phyloP scores from a whole-genome alignment of 2,329 filamentous ascomycete genomes.

The Geoglossum cookeanum region DNA sequence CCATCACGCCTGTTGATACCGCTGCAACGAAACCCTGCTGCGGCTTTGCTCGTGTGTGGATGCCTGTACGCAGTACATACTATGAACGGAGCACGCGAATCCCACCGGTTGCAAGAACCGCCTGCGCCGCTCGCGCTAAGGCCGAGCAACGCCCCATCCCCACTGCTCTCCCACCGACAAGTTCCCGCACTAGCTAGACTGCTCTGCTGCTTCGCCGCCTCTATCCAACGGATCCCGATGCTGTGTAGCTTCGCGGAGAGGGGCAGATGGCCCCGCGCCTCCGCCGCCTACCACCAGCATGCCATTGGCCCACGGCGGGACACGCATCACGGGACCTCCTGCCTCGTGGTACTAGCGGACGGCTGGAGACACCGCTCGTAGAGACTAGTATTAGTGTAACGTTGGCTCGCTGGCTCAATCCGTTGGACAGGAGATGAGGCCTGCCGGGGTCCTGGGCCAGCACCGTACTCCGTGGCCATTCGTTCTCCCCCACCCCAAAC shows the following conservation, averaged over 20 bases:
- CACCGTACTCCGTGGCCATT: neutral
- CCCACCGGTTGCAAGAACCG: no score
- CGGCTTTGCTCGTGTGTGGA: neutral
- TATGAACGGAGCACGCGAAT: no score
- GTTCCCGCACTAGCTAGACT: no score
- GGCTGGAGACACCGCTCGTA: neutral
- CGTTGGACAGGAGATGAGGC: neutral
- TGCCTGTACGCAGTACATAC: no score
- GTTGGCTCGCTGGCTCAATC: neutral
- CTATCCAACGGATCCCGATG: neutral
- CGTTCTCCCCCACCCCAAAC: neutral
- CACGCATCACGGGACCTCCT: neutral
- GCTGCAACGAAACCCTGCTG: neutral
- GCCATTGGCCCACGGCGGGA: neutral
- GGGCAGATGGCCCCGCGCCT: neutral
- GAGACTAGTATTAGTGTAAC: neutral
- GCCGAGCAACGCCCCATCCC: neutral
- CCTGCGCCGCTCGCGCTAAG: neutral
- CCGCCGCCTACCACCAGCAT: neutral
- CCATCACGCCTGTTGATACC: no score
- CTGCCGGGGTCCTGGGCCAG: neutral
- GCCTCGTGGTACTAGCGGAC: neutral
- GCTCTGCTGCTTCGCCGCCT: neutral
- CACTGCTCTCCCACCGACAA: neutral
- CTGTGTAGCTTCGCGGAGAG: neutral